Evolutionary conservation across 1,284 basidiomycete species (phyloP), one percentile per base, ranked within the genome.

Genomic region (Cutaneotrichosporon sp.): DNA sequence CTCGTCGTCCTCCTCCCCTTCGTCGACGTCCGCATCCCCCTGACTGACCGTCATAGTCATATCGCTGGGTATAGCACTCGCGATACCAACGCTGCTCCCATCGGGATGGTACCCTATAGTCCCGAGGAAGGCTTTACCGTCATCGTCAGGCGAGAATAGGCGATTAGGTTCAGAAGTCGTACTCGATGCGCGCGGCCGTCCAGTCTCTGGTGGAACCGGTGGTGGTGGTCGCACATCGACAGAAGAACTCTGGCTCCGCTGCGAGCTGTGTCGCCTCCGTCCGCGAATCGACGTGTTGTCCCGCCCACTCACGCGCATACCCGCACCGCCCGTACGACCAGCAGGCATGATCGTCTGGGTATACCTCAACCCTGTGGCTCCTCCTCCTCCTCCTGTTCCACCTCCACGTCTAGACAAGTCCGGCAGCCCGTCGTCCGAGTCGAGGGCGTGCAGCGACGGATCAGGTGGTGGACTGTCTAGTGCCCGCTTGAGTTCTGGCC

Each of bases 271-370:
- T 14, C 56, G 49, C 47, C 59, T 58, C 64, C 58, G 52, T 60
- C 60, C 22, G 55, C 53, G 46, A 50, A 52, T 14, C 36, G 55
- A 56, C 34, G 18, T 36, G 13, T 21, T 14, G 16, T 56, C 55
- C 9, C 38, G 60, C 30, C 18, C 60, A 18, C 26, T 66, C 6
- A 90, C 87, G 26, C 89, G 84, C 80, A 91, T 85, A 0, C 90
- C 90, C 1, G 87, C 78, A 0, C 84, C 87, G 5, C 88, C 88
- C 0, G 83, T 82, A 36, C 84, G 76, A 2, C 78, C 83, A 16
- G 84, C 83, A 2, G 86, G 89, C 84, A 93, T 88, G 72, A 96
- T 95, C 0, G 92, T 96, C 71, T 89, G 87, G 5, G 89, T 90
- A 75, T 94, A 89, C 72, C 88, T 90, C 66, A 95, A 83, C 5